Percentiles rank a stretch among this genome's conserved stretches.
Evolutionary conservation across 2,329 filamentous ascomycete species (phyloP).

Genomic region (Aspergillus melleus): DNA sequence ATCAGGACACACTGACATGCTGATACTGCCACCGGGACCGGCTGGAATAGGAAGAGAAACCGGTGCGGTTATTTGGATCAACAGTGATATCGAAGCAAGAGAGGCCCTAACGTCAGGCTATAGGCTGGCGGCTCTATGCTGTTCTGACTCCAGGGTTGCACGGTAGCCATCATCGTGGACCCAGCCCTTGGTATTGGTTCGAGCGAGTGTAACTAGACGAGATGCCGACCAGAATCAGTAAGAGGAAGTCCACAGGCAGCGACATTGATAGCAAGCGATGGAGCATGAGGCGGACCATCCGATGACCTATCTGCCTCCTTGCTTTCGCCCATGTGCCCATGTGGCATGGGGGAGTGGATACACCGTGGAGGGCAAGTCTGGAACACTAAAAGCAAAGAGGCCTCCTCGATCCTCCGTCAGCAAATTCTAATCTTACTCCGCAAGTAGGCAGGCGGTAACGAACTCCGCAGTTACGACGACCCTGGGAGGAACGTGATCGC

Average conservation of each 20-base stretch:
- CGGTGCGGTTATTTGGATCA: slow-evolving; percentile 1
- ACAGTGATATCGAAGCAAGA: neutral
- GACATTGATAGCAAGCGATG: neutral
- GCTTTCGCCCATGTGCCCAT: neutral
- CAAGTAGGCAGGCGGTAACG: neutral
- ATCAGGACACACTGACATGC: neutral
- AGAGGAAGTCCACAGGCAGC: neutral
- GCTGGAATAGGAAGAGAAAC: neutral
- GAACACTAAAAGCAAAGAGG: neutral
- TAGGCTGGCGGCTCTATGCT: neutral
- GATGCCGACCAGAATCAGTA: neutral
- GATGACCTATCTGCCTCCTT: neutral
- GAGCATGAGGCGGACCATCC: neutral
- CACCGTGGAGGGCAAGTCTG: neutral
- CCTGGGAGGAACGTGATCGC: slow-evolving; percentile 2
- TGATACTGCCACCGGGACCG: neutral
- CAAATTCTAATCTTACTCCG: too few species aligned
- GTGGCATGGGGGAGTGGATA: neutral
- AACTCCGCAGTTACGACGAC: slow-evolving; percentile 1
- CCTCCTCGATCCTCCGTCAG: too few species aligned
- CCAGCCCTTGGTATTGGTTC: neutral
- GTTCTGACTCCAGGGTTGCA: neutral
- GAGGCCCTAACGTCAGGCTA: neutral
- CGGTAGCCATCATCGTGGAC: neutral
- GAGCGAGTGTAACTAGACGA: neutral